These are phyloP conservation scores for Phytophthora citrophthora DNA, from an alignment of 352 stramenopile genomes.

Conservation along the genomic window DNA sequence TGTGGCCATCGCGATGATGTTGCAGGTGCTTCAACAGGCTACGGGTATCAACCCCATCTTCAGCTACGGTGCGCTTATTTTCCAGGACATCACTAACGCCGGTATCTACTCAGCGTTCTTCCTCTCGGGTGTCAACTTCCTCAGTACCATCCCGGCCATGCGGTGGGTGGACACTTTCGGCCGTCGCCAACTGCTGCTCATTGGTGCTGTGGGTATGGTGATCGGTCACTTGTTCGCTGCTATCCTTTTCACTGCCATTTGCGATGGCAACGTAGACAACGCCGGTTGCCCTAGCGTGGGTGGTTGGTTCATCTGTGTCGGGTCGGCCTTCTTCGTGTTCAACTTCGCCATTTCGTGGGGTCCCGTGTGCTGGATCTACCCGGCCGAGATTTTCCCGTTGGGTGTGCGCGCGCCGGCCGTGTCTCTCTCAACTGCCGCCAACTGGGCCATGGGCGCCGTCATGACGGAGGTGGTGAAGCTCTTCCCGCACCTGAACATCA, in stretches of 20 bases:
- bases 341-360: slow-evolving; percentile 5
- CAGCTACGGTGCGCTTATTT: slow-evolving; percentile 20
- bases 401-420: slow-evolving; percentile 26
- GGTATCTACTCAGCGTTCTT: slow-evolving; percentile 19
- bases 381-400: slow-evolving; percentile 53
- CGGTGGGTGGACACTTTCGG: slow-evolving; percentile 43
- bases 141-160: slow-evolving; percentile 49
- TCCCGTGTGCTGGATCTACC: slow-evolving; percentile 55
- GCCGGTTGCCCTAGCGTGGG: slow-evolving; percentile 1
- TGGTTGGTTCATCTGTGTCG: slow-evolving; percentile 7
- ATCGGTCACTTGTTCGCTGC: slow-evolving; percentile 45
- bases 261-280: slow-evolving; percentile 33
- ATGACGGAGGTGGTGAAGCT: slow-evolving; percentile 37
- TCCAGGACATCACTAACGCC: slow-evolving; percentile 16
- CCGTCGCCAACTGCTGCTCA: slow-evolving; percentile 45
- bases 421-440: slow-evolving; percentile 20
- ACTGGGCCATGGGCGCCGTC: slow-evolving; percentile 5
- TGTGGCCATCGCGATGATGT: slow-evolving; percentile 17
- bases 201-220: slow-evolving; percentile 51
- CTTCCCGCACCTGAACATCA: too few relatives aligned
- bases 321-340: slow-evolving; percentile 4
- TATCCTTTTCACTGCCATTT: slow-evolving; percentile 49
- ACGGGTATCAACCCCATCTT: slow-evolving; percentile 41
- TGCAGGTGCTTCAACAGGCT: slow-evolving; percentile 19
- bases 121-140: slow-evolving; percentile 38